These are phyloP conservation scores for Macrophomina pseudophaseolina DNA, from an alignment of 2,329 filamentous ascomycete species.

Conservation along the genomic window DNA sequence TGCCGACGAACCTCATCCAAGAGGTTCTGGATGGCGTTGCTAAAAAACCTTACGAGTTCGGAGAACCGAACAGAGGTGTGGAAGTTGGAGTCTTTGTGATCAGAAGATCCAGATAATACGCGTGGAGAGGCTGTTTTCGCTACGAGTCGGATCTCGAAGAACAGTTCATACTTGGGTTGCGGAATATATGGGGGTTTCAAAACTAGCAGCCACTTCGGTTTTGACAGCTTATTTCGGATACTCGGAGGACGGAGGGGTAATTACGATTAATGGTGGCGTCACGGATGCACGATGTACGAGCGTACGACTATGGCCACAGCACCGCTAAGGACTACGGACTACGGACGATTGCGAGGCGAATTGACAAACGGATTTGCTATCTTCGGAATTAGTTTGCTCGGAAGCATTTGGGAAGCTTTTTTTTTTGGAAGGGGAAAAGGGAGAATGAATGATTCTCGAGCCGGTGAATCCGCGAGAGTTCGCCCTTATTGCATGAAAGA, in stretches of 20 bases:
- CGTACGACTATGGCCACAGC: slow-evolving; percentile 1
- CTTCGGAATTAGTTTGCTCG: slow-evolving; percentile 2
- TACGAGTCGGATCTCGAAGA: background rate
- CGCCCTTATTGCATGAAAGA: slow-evolving; percentile 3
- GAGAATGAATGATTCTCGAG: background rate
- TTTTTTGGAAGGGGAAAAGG: background rate
- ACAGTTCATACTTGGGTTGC: background rate
- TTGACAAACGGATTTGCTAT: background rate
- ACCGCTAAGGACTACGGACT: background rate
- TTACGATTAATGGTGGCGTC: slow-evolving; percentile 11
- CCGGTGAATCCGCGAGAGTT: background rate
- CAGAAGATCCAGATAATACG: slow-evolving; percentile 15
- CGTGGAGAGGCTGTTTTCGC: background rate
- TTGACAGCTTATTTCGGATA: background rate
- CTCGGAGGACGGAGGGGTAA: background rate
- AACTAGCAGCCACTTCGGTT: background rate
- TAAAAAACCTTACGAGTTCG: slow-evolving; percentile 54
- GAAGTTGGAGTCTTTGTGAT: slow-evolving; percentile 57
- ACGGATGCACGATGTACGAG: slow-evolving; percentile 1
- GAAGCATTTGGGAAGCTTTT: background rate
- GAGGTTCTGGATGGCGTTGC: slow-evolving; percentile 65
- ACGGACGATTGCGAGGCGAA: background rate
- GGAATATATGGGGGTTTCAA: background rate
- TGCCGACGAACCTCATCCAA: slow-evolving; percentile 61
- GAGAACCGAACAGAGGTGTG: slow-evolving; percentile 51